Conservation (phyloP, 176 grass and related monocot genomes). For the Sorghum bicolor region Sorghum_bicolor_NCBIv3 NC_012870.2:61976001-61976500, state of each 20-base stretch:
- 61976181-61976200: constrained; percentile 40
- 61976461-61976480: constrained; percentile 43
- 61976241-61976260: constrained; percentile 46
- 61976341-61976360: constrained; percentile 79
- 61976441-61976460: constrained; percentile 51
- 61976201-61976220: neutral
- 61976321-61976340: constrained; percentile 77
- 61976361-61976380: constrained; percentile 69
- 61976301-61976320: constrained; percentile 63
- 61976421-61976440: neutral
- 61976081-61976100: constrained; percentile 62
- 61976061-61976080: constrained; percentile 72
- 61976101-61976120: constrained; percentile 46
- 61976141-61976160: constrained; percentile 64
- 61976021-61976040: constrained; percentile 45
- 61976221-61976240: neutral
- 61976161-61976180: constrained; percentile 63
- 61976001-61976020: constrained; percentile 1
- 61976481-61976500: constrained; percentile 83
- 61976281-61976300: constrained; percentile 74
- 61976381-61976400: constrained; percentile 57
- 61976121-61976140: constrained; percentile 47
- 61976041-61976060: constrained; percentile 67
- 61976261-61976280: constrained; percentile 74
- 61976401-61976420: constrained; percentile 25